These are phyloP conservation scores for Trichoderma reesei DNA, from an alignment of 495 filamentous ascomycete species.

Conservation along the genomic window DNA sequence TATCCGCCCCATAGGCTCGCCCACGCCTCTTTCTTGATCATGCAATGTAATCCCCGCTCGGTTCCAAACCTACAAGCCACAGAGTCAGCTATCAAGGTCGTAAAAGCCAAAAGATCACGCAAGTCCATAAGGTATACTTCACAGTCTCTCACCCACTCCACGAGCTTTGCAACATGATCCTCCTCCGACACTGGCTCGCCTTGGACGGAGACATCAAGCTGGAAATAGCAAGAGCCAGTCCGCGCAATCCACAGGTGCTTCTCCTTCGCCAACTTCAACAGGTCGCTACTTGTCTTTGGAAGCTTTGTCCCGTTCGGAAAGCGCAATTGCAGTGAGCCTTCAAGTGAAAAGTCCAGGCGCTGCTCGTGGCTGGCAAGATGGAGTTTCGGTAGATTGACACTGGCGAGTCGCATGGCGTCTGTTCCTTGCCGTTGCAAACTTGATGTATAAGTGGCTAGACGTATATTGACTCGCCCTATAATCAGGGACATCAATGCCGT, in stretches of 20 bases:
- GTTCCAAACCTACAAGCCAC: neutral
- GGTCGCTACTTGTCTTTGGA: neutral
- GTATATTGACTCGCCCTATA: too few relatives aligned
- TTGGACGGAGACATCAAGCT: neutral
- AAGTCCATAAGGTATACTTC: neutral
- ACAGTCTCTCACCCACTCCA: neutral
- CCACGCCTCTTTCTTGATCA: neutral
- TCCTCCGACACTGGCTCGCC: neutral
- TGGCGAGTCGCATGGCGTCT: neutral
- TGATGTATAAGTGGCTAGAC: too few relatives aligned
- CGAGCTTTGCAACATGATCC: neutral
- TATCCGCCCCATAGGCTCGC: neutral
- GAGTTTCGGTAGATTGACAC: neutral
- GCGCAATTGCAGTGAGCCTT: neutral
- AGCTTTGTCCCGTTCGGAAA: neutral
- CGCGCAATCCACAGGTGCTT: slow-evolving; percentile 9
- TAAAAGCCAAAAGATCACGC: neutral
- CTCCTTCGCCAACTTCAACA: neutral
- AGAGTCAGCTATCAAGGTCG: neutral
- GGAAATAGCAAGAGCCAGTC: neutral
- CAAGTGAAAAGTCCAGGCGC: neutral
- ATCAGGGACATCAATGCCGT: too few relatives aligned
- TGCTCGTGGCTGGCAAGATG: neutral
- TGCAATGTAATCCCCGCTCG: neutral
- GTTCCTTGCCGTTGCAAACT: neutral